These are phyloP conservation scores for Fragilariopsis cylindrus DNA, from an alignment of 108 stramenopile genomes.

Conservation along the genomic window DNA sequence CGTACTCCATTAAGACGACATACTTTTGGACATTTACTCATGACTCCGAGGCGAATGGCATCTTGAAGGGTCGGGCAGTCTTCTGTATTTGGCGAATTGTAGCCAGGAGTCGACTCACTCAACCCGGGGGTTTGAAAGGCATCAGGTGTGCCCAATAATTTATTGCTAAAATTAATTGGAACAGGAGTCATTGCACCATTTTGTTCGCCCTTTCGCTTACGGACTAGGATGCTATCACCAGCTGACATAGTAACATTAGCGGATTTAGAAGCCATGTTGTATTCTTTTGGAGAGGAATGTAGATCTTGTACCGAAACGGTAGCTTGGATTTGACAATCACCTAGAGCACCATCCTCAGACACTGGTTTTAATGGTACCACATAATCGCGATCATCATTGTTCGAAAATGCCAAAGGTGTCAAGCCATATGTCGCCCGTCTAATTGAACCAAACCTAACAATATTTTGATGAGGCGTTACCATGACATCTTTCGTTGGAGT, in stretches of 20 bases:
- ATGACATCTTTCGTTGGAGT: not conserved
- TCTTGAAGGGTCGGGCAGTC: slow-evolving; percentile 4
- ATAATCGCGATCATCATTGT: no score
- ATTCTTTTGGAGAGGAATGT: slow-evolving; percentile 7
- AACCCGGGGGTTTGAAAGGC: not conserved
- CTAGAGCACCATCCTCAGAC: not conserved
- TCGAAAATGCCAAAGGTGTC: not conserved
- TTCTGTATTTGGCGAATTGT: not conserved
- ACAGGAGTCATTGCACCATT: not conserved
- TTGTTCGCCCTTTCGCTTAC: not conserved
- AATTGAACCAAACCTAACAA: not conserved
- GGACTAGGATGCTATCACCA: not conserved
- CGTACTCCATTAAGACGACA: slow-evolving; percentile 39
- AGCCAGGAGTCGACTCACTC: not conserved
- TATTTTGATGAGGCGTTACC: not conserved
- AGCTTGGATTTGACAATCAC: not conserved
- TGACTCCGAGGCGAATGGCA: slow-evolving; percentile 14
- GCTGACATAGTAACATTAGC: not conserved
- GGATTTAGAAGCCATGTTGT: not conserved
- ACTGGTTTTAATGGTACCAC: not conserved
- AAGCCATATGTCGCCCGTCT: not conserved
- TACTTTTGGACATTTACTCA: slow-evolving; percentile 7
- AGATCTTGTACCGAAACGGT: not conserved
- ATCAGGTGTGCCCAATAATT: not conserved
- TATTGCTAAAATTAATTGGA: not conserved